These are phyloP conservation scores for Tanacetum coccineum DNA, from an alignment of 129 eudicot genomes.

Conservation along the genomic window DNA sequence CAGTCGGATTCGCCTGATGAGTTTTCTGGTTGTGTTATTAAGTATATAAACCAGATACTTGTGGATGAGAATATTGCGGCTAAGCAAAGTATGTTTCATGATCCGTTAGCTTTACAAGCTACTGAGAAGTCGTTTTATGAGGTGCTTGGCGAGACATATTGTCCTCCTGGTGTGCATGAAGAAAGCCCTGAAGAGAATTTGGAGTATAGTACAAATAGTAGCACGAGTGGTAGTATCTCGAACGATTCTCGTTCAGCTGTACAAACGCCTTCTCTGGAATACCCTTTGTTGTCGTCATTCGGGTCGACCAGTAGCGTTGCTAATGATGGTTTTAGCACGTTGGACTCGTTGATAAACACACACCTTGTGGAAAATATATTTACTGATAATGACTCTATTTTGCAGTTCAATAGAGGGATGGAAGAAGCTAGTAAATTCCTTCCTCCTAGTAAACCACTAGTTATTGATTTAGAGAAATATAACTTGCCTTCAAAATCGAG, in stretches of 20 bases:
- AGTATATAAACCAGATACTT: slow-evolving; percentile 64
- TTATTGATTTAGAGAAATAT: slow-evolving; percentile 61
- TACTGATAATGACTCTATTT: slow-evolving; percentile 54
- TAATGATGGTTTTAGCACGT: slow-evolving; percentile 21
- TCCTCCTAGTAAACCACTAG: slow-evolving; percentile 45
- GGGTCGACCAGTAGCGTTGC: slow-evolving; percentile 36
- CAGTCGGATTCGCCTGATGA: slow-evolving; percentile 57
- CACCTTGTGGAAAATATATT: slow-evolving; percentile 38
- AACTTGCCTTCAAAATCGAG: slow-evolving; percentile 46
- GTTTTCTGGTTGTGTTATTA: slow-evolving; percentile 53
- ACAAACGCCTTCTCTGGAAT: slow-evolving; percentile 31
- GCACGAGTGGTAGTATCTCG: slow-evolving; percentile 33
- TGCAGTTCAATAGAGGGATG: slow-evolving; percentile 71
- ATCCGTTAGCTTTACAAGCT: slow-evolving; percentile 63
- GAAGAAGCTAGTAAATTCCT: slow-evolving; percentile 92
- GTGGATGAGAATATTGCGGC: slow-evolving; percentile 75
- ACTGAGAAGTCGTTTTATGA: slow-evolving; percentile 75
- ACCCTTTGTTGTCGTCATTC: slow-evolving; percentile 29
- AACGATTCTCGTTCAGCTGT: slow-evolving; percentile 37
- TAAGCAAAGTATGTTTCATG: slow-evolving; percentile 70
- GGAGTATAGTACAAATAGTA: slow-evolving; percentile 51
- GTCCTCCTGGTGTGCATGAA: slow-evolving; percentile 20
- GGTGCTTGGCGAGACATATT: slow-evolving; percentile 49
- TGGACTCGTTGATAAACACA: slow-evolving; percentile 28
- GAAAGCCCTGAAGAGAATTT: slow-evolving; percentile 48